Percentiles rank a stretch among this genome's conserved stretches.
Conservation (phyloP, 495 filamentous ascomycete species). For the Oleoguttula mirabilis region DNA sequence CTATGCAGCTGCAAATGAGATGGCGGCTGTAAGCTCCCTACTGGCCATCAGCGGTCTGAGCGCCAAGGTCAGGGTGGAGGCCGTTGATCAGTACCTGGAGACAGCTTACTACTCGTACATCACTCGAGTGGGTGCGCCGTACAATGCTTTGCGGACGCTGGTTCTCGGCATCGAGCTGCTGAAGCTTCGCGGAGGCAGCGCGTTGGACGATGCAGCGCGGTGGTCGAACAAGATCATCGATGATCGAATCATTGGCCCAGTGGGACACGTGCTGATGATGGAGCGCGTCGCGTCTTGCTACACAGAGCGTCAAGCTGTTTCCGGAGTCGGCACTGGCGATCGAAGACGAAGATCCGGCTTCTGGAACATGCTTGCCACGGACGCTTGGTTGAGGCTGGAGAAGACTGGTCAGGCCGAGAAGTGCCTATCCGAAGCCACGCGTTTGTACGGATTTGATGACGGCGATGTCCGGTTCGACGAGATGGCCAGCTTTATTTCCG, state of each 20-base stretch:
- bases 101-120: constrained; percentile 84
- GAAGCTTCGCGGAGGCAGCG: constrained; percentile 59
- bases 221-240: constrained; percentile 78
- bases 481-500: constrained; percentile 48
- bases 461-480: constrained; percentile 34
- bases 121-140: constrained; percentile 62
- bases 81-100: constrained; percentile 73
- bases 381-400: constrained; percentile 63
- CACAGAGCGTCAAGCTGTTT: constrained; percentile 50
- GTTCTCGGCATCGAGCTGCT: constrained; percentile 70
- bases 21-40: constrained; percentile 73
- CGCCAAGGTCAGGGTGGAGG: constrained; percentile 63
- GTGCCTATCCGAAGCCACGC: constrained; percentile 57
- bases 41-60: constrained; percentile 53
- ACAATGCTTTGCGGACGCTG: constrained; percentile 65
- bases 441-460: constrained; percentile 43
- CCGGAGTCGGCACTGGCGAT: constrained; percentile 48
- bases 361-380: constrained; percentile 75
- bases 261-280: constrained; percentile 66
- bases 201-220: constrained; percentile 66
- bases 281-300: constrained; percentile 81
- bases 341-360: constrained; percentile 73
- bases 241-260: constrained; percentile 53
- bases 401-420: constrained; percentile 58
- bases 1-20: constrained; percentile 84